Percentiles rank a stretch among this genome's conserved stretches.
These are phyloP conservation scores for Nakaseomyces uthaithaninus DNA, from an alignment of 1,139 yeast species.

Conservation along the genomic window DNA sequence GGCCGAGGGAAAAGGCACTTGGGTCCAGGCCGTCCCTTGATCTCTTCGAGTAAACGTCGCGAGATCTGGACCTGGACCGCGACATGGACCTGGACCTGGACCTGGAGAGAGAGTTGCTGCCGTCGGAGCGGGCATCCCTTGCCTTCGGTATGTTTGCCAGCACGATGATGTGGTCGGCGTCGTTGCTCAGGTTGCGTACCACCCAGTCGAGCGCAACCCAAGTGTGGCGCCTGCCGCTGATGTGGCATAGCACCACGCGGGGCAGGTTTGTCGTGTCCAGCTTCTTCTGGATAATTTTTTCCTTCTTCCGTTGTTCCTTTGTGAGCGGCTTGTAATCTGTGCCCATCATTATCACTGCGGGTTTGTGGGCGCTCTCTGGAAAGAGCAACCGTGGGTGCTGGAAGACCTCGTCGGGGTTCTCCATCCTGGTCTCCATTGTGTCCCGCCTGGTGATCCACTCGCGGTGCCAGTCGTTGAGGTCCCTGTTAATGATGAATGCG, in stretches of 20 bases:
- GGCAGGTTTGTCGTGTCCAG: conserved; percentile 32
- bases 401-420: conserved; percentile 14
- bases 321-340: conserved; percentile 17
- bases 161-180: conserved; percentile 59
- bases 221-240: conserved; percentile 64
- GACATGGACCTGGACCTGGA: conserved; percentile 17
- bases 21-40: conserved; percentile 18
- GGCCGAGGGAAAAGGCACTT: conserved; percentile 32
- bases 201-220: conserved; percentile 78
- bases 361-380: conserved; percentile 9
- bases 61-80: conserved; percentile 14
- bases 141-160: conserved; percentile 37
- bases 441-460: conserved; percentile 19
- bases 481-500: conserved; percentile 25
- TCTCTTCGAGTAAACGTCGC: conserved; percentile 6
- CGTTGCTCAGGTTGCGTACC: conserved; percentile 42
- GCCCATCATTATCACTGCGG: conserved; percentile 8
- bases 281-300: conserved; percentile 18
- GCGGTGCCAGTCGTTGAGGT: conserved; percentile 21
- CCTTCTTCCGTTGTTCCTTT: conserved; percentile 20
- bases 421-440: conserved; percentile 14
- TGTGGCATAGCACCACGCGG: conserved; percentile 53
- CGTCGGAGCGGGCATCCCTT: conserved; percentile 2
- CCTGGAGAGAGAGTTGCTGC: conserved; percentile 6
- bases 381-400: conserved; percentile 20